A percentile compares a stretch with the other conserved stretches of the same genome.
Conservation (phyloP, 1,139 yeast species). For the Protomyces inouyei region DNA sequence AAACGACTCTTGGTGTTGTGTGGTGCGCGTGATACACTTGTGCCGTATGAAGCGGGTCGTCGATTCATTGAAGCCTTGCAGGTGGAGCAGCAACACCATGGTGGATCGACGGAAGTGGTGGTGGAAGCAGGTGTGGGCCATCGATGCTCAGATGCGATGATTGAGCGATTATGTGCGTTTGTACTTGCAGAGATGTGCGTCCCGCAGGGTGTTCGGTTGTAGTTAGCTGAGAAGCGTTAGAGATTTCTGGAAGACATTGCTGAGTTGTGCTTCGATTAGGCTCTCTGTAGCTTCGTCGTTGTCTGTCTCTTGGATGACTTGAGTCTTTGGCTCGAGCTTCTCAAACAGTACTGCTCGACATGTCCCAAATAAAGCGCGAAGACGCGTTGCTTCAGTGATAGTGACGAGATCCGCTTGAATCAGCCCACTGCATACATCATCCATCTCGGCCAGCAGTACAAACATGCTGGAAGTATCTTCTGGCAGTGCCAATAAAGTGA, state of each 20-base stretch:
- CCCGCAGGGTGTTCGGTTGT: not conserved
- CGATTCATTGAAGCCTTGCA: constrained; percentile 3
- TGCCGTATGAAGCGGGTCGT: constrained; percentile 28
- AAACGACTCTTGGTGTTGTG: constrained; percentile 31
- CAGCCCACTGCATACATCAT: constrained; percentile 27
- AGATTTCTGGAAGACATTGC: not conserved
- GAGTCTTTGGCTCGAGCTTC: not conserved
- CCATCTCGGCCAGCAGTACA: constrained; percentile 27
- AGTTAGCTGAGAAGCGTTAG: not conserved
- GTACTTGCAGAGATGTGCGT: constrained; percentile 5
- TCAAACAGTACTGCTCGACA: not conserved
- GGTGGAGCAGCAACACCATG: not conserved
- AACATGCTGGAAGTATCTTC: constrained; percentile 10
- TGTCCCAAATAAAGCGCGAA: not conserved
- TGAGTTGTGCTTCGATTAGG: not conserved
- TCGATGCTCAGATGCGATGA: constrained; percentile 13
- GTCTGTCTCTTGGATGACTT: not conserved
- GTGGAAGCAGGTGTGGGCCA: constrained; percentile 21
- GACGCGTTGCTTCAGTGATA: constrained; percentile 10
- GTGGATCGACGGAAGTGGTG: constrained; percentile 2
- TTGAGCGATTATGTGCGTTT: constrained; percentile 5
- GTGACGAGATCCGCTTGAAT: constrained; percentile 21
- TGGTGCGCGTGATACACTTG: constrained; percentile 33
- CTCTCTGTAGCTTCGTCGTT: no score
- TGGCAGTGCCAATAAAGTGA: not conserved